Percentiles rank a stretch among this genome's conserved stretches.
These are phyloP conservation scores for Hypholoma sublateritium DNA, from an alignment of 768 basidiomycete species.

Conservation along the genomic window DNA sequence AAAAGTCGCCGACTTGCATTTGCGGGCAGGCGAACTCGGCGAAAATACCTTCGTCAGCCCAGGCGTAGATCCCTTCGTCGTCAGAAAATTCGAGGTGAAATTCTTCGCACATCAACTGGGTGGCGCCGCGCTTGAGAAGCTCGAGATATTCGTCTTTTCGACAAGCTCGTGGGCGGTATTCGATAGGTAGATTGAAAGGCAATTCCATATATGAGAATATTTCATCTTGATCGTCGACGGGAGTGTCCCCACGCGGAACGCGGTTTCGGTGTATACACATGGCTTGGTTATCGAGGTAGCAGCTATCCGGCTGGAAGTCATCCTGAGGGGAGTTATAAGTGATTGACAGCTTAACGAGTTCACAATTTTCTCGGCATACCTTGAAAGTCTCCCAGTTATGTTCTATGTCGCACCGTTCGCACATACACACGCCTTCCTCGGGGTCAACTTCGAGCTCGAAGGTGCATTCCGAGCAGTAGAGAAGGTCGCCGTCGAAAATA, in stretches of 20 bases:
- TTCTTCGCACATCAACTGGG: constrained; percentile 36
- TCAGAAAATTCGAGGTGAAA: constrained; percentile 31
- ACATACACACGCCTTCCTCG: background rate
- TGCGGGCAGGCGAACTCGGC: constrained; percentile 30
- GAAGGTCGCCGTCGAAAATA: background rate
- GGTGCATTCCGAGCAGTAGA: background rate
- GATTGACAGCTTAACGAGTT: constrained; percentile 6
- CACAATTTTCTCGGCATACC: background rate
- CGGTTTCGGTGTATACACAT: constrained; percentile 24
- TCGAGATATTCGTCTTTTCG: constrained; percentile 25
- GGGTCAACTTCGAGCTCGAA: background rate
- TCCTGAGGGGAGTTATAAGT: constrained; percentile 37
- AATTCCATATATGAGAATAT: background rate
- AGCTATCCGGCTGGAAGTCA: constrained; percentile 12
- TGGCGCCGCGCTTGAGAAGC: constrained; percentile 32
- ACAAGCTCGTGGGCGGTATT: background rate
- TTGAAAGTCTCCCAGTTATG: background rate
- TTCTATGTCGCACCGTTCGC: background rate
- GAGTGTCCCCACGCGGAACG: constrained; percentile 30
- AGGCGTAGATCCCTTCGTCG: constrained; percentile 27
- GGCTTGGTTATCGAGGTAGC: constrained; percentile 11
- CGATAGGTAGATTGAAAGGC: background rate
- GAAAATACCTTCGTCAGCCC: constrained; percentile 35
- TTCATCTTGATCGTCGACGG: constrained; percentile 19
- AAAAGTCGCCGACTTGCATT: constrained; percentile 32